Evolutionary conservation across 345 rosid species (phyloP).

Genomic region (Sapria himalayana): DNA sequence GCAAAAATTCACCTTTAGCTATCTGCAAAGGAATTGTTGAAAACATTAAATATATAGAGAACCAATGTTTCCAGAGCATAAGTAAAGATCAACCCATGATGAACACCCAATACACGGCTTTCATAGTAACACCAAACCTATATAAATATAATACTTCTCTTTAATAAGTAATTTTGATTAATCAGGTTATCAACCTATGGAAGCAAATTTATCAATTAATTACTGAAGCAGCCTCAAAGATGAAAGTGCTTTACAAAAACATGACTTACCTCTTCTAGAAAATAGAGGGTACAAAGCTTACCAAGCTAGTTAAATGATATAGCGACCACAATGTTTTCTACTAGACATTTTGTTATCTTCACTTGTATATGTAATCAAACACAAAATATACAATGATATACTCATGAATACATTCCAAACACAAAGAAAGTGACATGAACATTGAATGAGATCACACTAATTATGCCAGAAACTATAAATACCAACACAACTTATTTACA

Average conservation of each 20-base stretch:
- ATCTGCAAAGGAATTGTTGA: constrained; percentile 75
- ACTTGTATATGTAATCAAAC: constrained; percentile 50
- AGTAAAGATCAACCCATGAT: constrained; percentile 91
- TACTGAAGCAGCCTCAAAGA: constrained; percentile 3
- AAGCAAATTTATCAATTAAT: constrained; percentile 6
- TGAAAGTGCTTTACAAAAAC: constrained; percentile 6
- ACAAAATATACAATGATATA: too few relatives aligned
- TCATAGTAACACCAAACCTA: constrained; percentile 99
- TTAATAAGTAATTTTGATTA: constrained; percentile 68
- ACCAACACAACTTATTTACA: too few relatives aligned
- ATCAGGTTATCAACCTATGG: constrained; percentile 73
- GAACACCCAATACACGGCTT: constrained; percentile 98
- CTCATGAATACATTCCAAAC: too few relatives aligned
- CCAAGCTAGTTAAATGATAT: constrained; percentile 97
- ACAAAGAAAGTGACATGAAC: too few relatives aligned
- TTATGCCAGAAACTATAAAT: too few relatives aligned
- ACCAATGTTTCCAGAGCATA: constrained; percentile 95
- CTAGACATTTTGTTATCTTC: constrained; percentile 87
- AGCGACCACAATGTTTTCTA: constrained; percentile 93
- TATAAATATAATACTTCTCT: constrained; percentile 82
- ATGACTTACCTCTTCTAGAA: constrained; percentile 78
- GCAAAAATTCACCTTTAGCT: constrained; percentile 56
- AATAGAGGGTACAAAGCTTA: constrained; percentile 91
- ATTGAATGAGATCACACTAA: too few relatives aligned
- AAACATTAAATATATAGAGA: constrained; percentile 91